Evolutionary conservation across 202 grass and related monocot genomes (phyloP).

Genomic region (Hordeum pubiflorum): DNA sequence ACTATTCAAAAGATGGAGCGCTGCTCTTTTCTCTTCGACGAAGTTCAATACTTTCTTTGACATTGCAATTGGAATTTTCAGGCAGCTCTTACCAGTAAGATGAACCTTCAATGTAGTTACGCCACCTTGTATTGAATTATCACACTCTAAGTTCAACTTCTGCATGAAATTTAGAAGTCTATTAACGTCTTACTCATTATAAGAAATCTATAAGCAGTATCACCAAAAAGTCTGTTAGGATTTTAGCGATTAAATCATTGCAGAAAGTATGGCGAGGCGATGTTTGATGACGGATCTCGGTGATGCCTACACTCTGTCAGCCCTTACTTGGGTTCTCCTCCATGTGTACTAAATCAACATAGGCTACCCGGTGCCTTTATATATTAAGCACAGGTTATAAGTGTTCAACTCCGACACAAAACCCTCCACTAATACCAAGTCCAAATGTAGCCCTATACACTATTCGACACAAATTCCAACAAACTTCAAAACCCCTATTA

Average conservation of each 20-base stretch:
- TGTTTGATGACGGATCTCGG: too few relatives aligned
- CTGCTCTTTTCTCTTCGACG: constrained; percentile 16
- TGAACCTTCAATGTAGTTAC: constrained; percentile 74
- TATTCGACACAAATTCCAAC: too few relatives aligned
- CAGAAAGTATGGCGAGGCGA: too few relatives aligned
- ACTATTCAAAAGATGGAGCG: background rate
- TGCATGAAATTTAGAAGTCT: constrained; percentile 21
- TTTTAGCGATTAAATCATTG: too few relatives aligned
- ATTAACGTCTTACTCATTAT: background rate
- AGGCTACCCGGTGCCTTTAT: too few relatives aligned
- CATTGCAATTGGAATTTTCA: constrained; percentile 31
- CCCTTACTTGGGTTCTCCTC: too few relatives aligned
- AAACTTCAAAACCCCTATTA: background rate
- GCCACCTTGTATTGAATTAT: constrained; percentile 36
- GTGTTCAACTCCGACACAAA: too few relatives aligned
- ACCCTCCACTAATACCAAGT: too few relatives aligned
- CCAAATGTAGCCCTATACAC: too few relatives aligned
- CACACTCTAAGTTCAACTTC: background rate
- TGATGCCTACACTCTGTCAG: too few relatives aligned
- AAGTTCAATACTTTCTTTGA: constrained; percentile 41
- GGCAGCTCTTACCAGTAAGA: constrained; percentile 47
- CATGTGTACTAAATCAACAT: too few relatives aligned
- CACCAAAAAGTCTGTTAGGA: background rate
- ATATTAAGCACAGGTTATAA: too few relatives aligned
- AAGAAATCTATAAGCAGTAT: background rate